phyloP scores from a whole-genome alignment of 139 green algal species.

The Mychonastes homosphaera region DNA sequence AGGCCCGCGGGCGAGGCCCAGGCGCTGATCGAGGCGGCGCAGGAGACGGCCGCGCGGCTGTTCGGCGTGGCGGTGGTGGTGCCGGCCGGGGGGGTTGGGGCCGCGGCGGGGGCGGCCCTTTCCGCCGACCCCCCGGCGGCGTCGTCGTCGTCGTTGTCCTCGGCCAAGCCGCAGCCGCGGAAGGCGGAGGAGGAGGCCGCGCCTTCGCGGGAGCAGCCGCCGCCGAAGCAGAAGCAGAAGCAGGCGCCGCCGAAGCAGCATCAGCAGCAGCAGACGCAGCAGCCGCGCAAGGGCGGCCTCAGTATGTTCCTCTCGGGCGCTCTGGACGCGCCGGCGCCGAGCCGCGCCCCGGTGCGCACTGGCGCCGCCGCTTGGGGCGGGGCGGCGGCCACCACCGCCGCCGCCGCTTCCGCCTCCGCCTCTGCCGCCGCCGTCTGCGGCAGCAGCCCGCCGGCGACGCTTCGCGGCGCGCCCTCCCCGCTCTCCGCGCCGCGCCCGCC shows the following conservation, averaged over 20 bases:
- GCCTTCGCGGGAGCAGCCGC: background rate
- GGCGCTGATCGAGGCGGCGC: constrained; percentile 1
- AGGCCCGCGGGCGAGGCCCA: constrained; percentile 9
- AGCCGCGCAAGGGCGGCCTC: constrained; percentile 44
- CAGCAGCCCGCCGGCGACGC: too few relatives aligned
- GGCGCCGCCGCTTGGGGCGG: too few relatives aligned
- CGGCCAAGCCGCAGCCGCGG: background rate
- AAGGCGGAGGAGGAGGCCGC: background rate
- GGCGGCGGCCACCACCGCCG: background rate
- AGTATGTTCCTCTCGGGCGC: constrained; percentile 61
- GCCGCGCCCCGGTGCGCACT: background rate
- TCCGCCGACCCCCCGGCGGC: background rate
- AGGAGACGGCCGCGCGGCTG: background rate
- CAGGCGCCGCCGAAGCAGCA: background rate
- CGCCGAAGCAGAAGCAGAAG: background rate
- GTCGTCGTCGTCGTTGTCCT: background rate
- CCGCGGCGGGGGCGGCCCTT: background rate
- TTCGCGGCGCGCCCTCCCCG: too few relatives aligned
- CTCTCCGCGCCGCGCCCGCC: too few relatives aligned
- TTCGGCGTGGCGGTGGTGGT: background rate
- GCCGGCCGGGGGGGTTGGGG: background rate
- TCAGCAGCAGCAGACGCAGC: background rate
- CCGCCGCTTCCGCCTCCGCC: background rate
- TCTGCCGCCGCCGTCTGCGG: background rate
- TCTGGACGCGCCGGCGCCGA: constrained; percentile 22